Base-by-base conservation (phyloP, 768 basidiomycete species). In the Candolleomyces efflorescens region DNA sequence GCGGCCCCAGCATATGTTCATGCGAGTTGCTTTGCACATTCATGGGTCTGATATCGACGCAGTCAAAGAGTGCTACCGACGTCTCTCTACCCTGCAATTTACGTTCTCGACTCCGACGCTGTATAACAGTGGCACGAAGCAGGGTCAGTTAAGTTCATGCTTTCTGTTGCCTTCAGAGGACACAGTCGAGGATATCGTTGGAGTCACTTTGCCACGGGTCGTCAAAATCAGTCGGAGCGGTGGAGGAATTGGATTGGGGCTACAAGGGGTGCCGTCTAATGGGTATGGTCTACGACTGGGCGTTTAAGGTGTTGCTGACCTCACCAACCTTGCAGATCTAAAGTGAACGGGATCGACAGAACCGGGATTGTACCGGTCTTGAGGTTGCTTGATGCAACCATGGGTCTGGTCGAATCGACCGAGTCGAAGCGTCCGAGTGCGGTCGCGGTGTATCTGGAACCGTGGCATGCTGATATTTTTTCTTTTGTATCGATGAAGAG, bases 1-100 rank as follows among this genome's bases (percentile, higher is more conserved):
- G 22, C 54, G 54, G 3, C 54, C 54, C 13, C 54, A 55, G 43
- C 27, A 55, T 55, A 44, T 45, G 23, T 55, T 32, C 27, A 1
- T 45, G 5, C 7, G 54, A 7, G 39, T 18, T 2, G 39, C 54
- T 23, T 20, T 55, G 3, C 11, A 18, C 17, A 17, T 55, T 5
- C 54, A 55, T 20, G 18, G 26, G 5, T 7, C 23, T 11, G 45
- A 55, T 37, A 22, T 45, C 0, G 41, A 22, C 0, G 15, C 23
- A 10, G 54, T 47, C 11, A 45, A 26, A 5, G 17, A 7, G 5
- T 12, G 17, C 9, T 55, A 55, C 41, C 26, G 27, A 9, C 6
- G 13, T 17, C 23, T 45, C 39, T 7, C 54, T 23, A 15, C 38
- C 22, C 22, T 44, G 17, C 1, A 23, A 15, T 55, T 44, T 23